Percentiles rank a stretch among this genome's conserved stretches.
Conservation (phyloP, 2,329 filamentous ascomycete species). For the Penicillium sp. region DNA sequence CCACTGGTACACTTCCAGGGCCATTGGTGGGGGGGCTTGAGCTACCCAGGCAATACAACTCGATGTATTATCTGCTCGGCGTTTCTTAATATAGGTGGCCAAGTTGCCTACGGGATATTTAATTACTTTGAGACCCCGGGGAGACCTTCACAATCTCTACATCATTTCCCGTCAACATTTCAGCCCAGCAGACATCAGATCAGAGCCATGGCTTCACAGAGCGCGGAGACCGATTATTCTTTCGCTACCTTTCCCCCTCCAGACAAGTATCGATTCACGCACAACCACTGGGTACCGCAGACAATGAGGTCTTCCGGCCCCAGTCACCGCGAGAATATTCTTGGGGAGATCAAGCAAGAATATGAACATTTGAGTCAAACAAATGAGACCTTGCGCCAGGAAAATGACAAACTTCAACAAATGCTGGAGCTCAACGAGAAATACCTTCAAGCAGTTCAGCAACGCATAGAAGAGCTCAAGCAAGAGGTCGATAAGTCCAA, state of each 20-base stretch:
- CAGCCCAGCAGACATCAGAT: background rate
- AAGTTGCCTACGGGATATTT: background rate
- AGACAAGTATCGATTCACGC: background rate
- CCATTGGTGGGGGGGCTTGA: background rate
- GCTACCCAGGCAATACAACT: slow-evolving; percentile 1
- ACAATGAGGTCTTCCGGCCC: background rate
- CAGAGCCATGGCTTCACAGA: background rate
- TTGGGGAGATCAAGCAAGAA: background rate
- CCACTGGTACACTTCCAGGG: background rate
- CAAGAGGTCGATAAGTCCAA: background rate
- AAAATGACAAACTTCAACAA: background rate
- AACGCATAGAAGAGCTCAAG: background rate
- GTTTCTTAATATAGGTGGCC: background rate
- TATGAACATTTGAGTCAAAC: background rate
- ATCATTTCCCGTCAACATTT: background rate
- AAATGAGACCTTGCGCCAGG: background rate
- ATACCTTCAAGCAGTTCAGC: background rate
- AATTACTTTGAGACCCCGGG: background rate
- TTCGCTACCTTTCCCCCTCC: background rate
- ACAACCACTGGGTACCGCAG: background rate
- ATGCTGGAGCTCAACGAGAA: background rate
- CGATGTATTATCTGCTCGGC: background rate
- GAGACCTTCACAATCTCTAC: background rate
- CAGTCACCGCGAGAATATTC: background rate
- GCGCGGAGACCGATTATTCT: background rate